Conservation (phyloP, 371 early-diverging fungal species). For the Apophysomyces variabilis region DNA sequence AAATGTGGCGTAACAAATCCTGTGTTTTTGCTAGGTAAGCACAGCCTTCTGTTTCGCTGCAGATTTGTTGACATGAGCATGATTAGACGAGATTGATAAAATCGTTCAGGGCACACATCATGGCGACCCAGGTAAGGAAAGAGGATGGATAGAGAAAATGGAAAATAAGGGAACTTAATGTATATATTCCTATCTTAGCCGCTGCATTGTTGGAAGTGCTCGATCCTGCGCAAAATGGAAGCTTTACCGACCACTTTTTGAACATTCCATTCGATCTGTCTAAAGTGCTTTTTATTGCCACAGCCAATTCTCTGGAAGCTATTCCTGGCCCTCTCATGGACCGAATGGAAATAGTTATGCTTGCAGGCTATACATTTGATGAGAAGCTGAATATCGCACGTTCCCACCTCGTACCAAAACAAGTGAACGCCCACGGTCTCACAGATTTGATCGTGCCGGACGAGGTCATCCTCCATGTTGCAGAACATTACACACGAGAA, state of each 20-base stretch:
- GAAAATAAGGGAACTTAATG: background rate
- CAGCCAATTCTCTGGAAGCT: constrained; percentile 80
- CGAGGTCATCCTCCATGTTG: constrained; percentile 60
- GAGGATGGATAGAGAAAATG: background rate
- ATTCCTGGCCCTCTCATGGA: constrained; percentile 84
- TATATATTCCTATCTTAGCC: constrained; percentile 29
- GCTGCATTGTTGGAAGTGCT: constrained; percentile 87
- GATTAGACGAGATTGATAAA: constrained; percentile 86
- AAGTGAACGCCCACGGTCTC: constrained; percentile 73
- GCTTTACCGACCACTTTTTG: constrained; percentile 81
- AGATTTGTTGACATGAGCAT: background rate
- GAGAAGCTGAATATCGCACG: constrained; percentile 72
- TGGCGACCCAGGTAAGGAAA: constrained; percentile 71
- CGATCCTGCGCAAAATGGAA: constrained; percentile 85
- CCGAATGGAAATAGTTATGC: constrained; percentile 84
- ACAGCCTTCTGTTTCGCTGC: background rate
- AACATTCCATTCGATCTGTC: constrained; percentile 85
- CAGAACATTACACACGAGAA: constrained; percentile 78
- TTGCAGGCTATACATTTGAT: constrained; percentile 85
- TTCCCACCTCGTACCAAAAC: constrained; percentile 68
- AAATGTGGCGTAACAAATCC: constrained; percentile 81
- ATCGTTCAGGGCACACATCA: constrained; percentile 66
- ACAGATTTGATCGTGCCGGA: constrained; percentile 49
- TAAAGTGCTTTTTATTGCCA: constrained; percentile 84
- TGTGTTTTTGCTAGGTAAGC: constrained; percentile 71